A percentile compares a stretch with the other conserved stretches of the same genome.
Conservation (phyloP, 768 basidiomycete genomes). For the Sarcodon aspratus region DNA sequence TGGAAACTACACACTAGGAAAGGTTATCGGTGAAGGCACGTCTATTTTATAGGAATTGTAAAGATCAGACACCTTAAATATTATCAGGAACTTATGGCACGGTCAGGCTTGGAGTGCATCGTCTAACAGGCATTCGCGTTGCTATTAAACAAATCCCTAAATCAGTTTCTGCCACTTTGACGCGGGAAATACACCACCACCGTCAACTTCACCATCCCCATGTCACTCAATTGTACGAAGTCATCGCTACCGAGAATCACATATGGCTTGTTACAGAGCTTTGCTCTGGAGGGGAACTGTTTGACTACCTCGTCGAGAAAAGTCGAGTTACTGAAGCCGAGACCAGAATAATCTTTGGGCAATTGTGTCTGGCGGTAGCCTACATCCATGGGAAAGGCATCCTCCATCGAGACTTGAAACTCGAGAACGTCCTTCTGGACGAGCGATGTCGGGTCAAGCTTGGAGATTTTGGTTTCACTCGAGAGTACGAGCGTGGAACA, state of each 20-base stretch:
- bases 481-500: constrained; percentile 71
- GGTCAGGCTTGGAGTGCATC: constrained; percentile 89
- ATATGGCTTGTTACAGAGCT: constrained; percentile 98
- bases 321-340: constrained; percentile 81
- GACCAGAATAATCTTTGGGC: constrained; percentile 84
- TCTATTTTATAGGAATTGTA: constrained; percentile 1
- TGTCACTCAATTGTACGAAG: constrained; percentile 93
- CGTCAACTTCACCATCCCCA: constrained; percentile 93
- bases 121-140: constrained; percentile 82
- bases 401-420: constrained; percentile 93
- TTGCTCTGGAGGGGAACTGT: constrained; percentile 93
- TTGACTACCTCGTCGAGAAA: constrained; percentile 96
- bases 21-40: constrained; percentile 91
- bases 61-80: neutral
- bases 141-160: constrained; percentile 99
- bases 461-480: constrained; percentile 91
- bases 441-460: constrained; percentile 87
- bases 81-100: constrained; percentile 87
- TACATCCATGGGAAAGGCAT: constrained; percentile 89
- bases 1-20: constrained; percentile 90
- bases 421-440: constrained; percentile 90
- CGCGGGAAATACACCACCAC: constrained; percentile 97
- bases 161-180: constrained; percentile 80
- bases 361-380: constrained; percentile 85
- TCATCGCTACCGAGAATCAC: constrained; percentile 89